Percentiles rank a stretch among this genome's conserved stretches.
phyloP scores from a whole-genome alignment of 345 rosid species.

The Eutrema yunnanense region DNA sequence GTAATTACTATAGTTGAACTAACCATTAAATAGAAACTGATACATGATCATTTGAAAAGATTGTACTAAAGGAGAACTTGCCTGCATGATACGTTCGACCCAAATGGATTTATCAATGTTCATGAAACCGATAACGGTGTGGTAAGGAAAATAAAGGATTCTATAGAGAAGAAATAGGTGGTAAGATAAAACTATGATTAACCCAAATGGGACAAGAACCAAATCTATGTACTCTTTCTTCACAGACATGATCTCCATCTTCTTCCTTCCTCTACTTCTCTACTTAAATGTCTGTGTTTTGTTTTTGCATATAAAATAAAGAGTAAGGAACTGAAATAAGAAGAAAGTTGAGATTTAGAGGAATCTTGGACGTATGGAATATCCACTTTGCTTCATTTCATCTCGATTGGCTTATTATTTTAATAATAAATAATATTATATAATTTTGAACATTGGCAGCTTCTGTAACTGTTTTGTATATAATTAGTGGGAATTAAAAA shows the following conservation, averaged over 20 bases:
- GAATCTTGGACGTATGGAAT: constrained; percentile 28
- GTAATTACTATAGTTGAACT: neutral
- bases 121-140: constrained; percentile 60
- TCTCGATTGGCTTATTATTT: neutral
- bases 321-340: neutral
- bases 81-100: constrained; percentile 70
- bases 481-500: neutral
- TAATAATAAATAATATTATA: neutral
- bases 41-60: neutral
- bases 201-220: constrained; percentile 57
- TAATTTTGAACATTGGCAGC: neutral
- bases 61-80: neutral
- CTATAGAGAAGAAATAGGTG: constrained; percentile 59
- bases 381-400: constrained; percentile 26
- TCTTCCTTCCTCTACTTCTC: constrained; percentile 11
- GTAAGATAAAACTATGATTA: constrained; percentile 50
- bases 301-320: neutral
- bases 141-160: constrained; percentile 52
- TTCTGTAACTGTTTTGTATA: neutral
- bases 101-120: constrained; percentile 66
- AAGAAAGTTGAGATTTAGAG: constrained; percentile 20
- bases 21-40: neutral
- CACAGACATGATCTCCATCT: constrained; percentile 31
- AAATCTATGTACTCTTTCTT: constrained; percentile 61
- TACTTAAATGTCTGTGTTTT: neutral